Percentiles rank a stretch among this genome's conserved stretches.
phyloP scores from a whole-genome alignment of 768 basidiomycete species.

The Artomyces pyxidatus region DNA sequence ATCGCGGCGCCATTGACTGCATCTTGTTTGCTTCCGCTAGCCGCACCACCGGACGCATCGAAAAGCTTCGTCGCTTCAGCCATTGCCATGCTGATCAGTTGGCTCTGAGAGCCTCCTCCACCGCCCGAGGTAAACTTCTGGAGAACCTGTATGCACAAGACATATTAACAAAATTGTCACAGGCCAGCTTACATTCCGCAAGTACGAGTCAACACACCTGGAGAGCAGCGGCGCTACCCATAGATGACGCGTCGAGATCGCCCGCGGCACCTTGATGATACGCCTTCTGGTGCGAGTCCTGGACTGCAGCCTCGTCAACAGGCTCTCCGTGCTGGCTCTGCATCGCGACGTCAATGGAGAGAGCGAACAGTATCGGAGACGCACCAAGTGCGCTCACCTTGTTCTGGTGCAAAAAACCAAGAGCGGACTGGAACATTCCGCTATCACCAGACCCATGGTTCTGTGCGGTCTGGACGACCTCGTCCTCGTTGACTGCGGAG shows the following conservation, averaged over 20 bases:
- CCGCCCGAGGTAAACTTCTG: slow-evolving; percentile 58
- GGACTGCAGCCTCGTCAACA: slow-evolving; percentile 58
- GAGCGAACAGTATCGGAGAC: not conserved
- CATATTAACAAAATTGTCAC: too few species aligned
- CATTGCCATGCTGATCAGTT: slow-evolving; percentile 85
- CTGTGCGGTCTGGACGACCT: slow-evolving; percentile 50
- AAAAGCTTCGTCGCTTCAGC: slow-evolving; percentile 71
- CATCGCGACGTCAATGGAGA: not conserved
- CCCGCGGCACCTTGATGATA: slow-evolving; percentile 47
- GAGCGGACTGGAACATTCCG: slow-evolving; percentile 47
- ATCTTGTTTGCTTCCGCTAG: slow-evolving; percentile 71
- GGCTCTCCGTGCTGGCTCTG: slow-evolving; percentile 49
- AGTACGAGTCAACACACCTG: slow-evolving; percentile 45
- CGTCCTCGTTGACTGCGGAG: slow-evolving; percentile 50
- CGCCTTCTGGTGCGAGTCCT: slow-evolving; percentile 50
- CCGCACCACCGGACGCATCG: slow-evolving; percentile 56
- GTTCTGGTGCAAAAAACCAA: slow-evolving; percentile 44
- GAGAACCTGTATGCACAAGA: slow-evolving; percentile 50
- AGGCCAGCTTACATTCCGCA: too few species aligned
- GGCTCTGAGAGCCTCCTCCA: slow-evolving; percentile 38
- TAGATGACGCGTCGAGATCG: slow-evolving; percentile 47
- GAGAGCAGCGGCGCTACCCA: slow-evolving; percentile 75
- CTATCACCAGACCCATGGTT: slow-evolving; percentile 47
- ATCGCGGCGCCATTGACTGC: slow-evolving; percentile 78
- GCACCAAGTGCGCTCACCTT: slow-evolving; percentile 31